These are phyloP conservation scores for Collybia sordida DNA, from an alignment of 768 basidiomycete species.

Conservation along the genomic window DNA sequence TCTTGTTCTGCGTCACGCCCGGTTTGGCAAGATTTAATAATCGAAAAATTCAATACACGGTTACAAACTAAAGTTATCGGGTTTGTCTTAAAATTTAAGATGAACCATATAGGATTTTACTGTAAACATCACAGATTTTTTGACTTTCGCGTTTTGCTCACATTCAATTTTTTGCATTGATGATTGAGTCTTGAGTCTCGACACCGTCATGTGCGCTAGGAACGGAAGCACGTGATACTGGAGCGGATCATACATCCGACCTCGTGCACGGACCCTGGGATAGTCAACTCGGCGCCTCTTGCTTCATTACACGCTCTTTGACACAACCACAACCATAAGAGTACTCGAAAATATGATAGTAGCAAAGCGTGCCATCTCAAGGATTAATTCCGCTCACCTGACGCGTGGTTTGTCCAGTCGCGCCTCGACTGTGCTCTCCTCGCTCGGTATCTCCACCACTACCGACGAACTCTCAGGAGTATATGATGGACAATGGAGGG, in stretches of 20 bases:
- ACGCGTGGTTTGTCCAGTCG: slow-evolving; percentile 63
- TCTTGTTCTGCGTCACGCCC: too few relatives aligned
- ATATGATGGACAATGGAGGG: slow-evolving; percentile 82
- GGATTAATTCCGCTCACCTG: slow-evolving; percentile 12
- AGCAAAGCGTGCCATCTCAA: slow-evolving; percentile 21
- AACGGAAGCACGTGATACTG: neutral
- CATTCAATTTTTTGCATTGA: too few relatives aligned
- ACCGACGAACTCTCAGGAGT: slow-evolving; percentile 67
- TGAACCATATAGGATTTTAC: too few relatives aligned
- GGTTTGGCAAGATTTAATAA: too few relatives aligned
- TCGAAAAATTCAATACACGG: too few relatives aligned
- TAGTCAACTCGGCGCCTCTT: neutral
- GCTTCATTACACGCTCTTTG: neutral
- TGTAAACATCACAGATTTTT: too few relatives aligned
- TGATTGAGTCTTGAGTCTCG: too few relatives aligned
- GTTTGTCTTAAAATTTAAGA: too few relatives aligned
- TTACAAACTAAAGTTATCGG: too few relatives aligned
- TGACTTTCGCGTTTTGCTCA: too few relatives aligned
- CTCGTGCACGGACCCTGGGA: neutral
- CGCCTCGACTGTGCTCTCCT: slow-evolving; percentile 65
- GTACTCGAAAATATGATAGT: slow-evolving; percentile 20
- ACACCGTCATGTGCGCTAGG: neutral
- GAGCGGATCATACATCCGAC: neutral
- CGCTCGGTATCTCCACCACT: slow-evolving; percentile 59
- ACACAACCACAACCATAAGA: neutral